phyloP scores from a whole-genome alignment of 1,284 basidiomycete species.

The Phellopilus nigrolimitatus region DNA sequence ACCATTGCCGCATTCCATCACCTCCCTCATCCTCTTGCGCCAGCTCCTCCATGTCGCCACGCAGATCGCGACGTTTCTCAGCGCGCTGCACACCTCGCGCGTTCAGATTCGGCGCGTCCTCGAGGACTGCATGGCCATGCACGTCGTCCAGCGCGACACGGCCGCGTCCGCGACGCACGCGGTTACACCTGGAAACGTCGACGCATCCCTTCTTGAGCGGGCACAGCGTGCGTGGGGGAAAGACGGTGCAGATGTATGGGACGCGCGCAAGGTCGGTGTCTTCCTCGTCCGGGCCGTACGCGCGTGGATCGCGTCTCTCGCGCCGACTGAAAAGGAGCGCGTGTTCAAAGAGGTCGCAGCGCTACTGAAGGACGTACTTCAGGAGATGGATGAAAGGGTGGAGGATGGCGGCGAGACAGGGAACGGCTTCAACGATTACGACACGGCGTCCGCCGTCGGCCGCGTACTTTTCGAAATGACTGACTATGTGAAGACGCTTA shows the following conservation, averaged over 20 bases:
- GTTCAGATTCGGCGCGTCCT: constrained; percentile 58
- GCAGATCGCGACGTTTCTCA: constrained; percentile 47
- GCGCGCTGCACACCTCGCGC: constrained; percentile 64
- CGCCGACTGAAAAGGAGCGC: constrained; percentile 41
- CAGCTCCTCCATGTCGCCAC: constrained; percentile 35
- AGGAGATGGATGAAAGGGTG: constrained; percentile 64
- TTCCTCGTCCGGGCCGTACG: constrained; percentile 47
- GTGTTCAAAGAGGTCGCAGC: constrained; percentile 65
- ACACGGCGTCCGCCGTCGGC: constrained; percentile 14
- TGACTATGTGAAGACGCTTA: constrained; percentile 14
- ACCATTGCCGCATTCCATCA: constrained; percentile 50
- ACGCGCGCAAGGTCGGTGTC: constrained; percentile 52
- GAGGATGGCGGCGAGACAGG: constrained; percentile 51
- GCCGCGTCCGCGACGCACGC: constrained; percentile 50
- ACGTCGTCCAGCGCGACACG: constrained; percentile 51
- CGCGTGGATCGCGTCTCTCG: constrained; percentile 40
- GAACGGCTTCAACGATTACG: constrained; percentile 40
- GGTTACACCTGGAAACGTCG: constrained; percentile 54
- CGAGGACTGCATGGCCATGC: constrained; percentile 54
- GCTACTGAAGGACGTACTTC: constrained; percentile 63
- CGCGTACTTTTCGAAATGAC: constrained; percentile 13
- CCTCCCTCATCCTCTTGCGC: constrained; percentile 58
- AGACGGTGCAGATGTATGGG: constrained; percentile 55
- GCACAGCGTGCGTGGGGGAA: constrained; percentile 69
- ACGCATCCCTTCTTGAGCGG: constrained; percentile 57